These are phyloP conservation scores for Priceomyces fermenticarens DNA, from an alignment of 805 yeast species.

Conservation along the genomic window DNA sequence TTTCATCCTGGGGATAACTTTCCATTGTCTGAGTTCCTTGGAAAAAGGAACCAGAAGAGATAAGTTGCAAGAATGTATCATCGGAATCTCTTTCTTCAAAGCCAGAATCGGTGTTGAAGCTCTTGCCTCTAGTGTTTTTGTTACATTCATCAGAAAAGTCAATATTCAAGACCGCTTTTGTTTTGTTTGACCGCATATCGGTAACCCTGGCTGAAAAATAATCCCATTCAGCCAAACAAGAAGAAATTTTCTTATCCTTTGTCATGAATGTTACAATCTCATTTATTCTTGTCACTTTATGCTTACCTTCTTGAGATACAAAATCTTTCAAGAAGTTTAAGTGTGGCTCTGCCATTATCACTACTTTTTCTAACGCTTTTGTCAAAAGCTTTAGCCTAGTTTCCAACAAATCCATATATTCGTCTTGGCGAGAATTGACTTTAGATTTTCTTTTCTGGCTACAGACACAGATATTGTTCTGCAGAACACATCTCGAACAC, in stretches of 20 bases:
- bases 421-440: constrained; percentile 56
- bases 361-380: constrained; percentile 44
- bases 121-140: too few species aligned
- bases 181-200: constrained; percentile 16
- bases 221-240: constrained; percentile 42
- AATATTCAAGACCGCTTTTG: constrained; percentile 22
- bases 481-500: constrained; percentile 52
- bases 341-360: constrained; percentile 27
- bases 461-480: constrained; percentile 58
- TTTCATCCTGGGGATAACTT: too few species aligned
- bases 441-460: constrained; percentile 52
- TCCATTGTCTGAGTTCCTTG: too few species aligned
- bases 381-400: constrained; percentile 53
- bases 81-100: too few species aligned
- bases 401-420: constrained; percentile 63
- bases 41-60: too few species aligned
- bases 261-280: constrained; percentile 44
- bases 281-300: constrained; percentile 41
- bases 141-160: constrained; percentile 33
- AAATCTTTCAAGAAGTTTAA: constrained; percentile 22
- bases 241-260: constrained; percentile 36
- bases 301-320: constrained; percentile 9
- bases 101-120: too few species aligned
- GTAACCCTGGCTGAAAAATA: constrained; percentile 42
- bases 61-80: too few species aligned